Conservation (phyloP, 192 early-diverging fungal species). For the Coemansia sp. region DNA sequence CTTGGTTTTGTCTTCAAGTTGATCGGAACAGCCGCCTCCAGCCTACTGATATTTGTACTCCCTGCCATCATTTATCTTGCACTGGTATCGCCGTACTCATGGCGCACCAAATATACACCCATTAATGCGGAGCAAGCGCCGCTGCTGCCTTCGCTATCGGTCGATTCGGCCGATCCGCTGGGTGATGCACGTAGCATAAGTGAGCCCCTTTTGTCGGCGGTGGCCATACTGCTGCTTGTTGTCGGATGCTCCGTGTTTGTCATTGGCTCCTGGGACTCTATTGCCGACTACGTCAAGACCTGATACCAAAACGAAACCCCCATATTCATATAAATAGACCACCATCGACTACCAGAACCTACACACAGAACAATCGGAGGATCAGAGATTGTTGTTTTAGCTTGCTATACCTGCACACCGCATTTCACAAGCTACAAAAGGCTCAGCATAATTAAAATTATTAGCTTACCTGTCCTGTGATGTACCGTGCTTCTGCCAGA, state of each 20-base stretch:
- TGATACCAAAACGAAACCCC: background rate
- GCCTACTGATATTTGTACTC: constrained; percentile 45
- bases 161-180: background rate
- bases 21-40: constrained; percentile 46
- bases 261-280: constrained; percentile 38
- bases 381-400: too few relatives aligned
- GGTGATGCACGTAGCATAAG: constrained; percentile 14
- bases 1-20: constrained; percentile 55
- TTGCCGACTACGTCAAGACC: constrained; percentile 24
- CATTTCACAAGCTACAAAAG: too few relatives aligned
- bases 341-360: constrained; percentile 46
- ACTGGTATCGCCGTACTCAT: constrained; percentile 33
- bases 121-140: background rate
- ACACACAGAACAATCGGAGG: background rate
- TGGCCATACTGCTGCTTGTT: constrained; percentile 22
- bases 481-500: constrained; percentile 35
- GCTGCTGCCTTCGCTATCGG: constrained; percentile 2
- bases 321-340: constrained; percentile 29
- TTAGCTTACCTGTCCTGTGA: constrained; percentile 35
- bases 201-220: constrained; percentile 25
- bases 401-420: too few relatives aligned
- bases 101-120: background rate
- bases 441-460: too few relatives aligned
- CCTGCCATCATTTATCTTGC: constrained; percentile 42
- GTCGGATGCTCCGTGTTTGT: constrained; percentile 40